Evolutionary conservation across 106 monocot genomes (phyloP).

Genomic region (Cymbidium sinense): DNA sequence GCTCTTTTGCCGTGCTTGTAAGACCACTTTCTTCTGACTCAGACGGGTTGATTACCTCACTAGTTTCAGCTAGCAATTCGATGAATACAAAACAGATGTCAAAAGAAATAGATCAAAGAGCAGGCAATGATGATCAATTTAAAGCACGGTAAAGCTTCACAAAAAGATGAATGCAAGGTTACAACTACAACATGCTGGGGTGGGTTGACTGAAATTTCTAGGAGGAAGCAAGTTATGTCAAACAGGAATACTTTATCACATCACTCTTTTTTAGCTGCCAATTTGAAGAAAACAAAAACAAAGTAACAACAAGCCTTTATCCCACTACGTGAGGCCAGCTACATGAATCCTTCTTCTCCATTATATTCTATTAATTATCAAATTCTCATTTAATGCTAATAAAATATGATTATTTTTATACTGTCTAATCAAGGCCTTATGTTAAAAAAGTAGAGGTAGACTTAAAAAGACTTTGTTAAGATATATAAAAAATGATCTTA

Average conservation of each 20-base stretch:
- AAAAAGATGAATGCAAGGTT: neutral
- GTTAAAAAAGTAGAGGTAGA: too few species aligned
- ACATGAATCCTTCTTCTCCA: too few species aligned
- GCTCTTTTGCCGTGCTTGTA: slow-evolving; percentile 17
- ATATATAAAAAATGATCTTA: too few species aligned
- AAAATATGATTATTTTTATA: too few species aligned
- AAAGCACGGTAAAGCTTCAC: neutral
- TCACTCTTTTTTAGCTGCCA: neutral
- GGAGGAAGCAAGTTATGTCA: neutral
- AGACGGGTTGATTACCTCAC: slow-evolving; percentile 47
- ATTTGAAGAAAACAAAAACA: neutral
- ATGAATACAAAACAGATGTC: neutral
- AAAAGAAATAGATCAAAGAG: neutral
- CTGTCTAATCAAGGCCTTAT: too few species aligned
- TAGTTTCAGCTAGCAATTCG: slow-evolving; percentile 31
- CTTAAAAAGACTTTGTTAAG: too few species aligned
- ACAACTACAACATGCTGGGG: neutral
- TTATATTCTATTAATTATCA: too few species aligned
- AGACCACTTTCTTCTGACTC: slow-evolving; percentile 26
- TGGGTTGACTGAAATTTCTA: neutral
- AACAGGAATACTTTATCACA: neutral
- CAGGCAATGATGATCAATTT: neutral
- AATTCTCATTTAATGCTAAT: too few species aligned
- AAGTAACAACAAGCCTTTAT: too few species aligned
- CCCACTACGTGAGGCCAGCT: too few species aligned